phyloP scores from a whole-genome alignment of 345 rosid species.

The Eucalyptus polybractea region DNA sequence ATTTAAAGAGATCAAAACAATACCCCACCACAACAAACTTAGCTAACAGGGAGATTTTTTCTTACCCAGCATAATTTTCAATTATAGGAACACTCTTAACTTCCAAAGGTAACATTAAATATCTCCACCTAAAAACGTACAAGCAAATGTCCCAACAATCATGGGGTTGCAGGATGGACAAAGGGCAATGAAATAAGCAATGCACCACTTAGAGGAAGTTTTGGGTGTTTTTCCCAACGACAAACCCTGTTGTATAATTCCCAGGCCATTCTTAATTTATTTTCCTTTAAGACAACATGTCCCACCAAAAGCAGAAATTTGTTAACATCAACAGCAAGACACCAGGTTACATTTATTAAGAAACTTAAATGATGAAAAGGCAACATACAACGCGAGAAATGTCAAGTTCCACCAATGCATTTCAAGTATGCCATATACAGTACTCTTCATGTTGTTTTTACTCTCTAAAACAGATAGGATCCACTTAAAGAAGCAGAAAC shows the following conservation, averaged over 20 bases:
- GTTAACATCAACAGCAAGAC: background rate
- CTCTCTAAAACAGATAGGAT: background rate
- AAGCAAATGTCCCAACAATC: background rate
- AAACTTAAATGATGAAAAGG: background rate
- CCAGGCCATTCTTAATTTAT: background rate
- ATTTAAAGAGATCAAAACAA: background rate
- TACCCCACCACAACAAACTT: background rate
- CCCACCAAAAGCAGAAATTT: background rate
- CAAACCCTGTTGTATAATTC: background rate
- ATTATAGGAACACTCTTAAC: background rate
- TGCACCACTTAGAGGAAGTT: background rate
- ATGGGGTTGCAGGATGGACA: background rate
- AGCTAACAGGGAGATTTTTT: background rate
- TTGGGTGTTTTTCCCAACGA: background rate
- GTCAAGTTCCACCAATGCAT: background rate
- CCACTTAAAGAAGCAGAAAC: background rate
- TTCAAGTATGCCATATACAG: background rate
- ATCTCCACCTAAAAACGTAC: background rate
- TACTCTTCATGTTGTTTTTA: background rate
- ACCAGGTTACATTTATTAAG: background rate
- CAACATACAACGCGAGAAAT: background rate
- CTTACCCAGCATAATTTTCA: background rate
- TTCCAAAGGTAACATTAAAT: background rate
- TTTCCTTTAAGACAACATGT: background rate
- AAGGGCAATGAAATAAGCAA: background rate